A percentile compares a stretch with the other conserved stretches of the same genome.
These are phyloP conservation scores for Lantana camara DNA, from an alignment of 257 asterid species.

Conservation along the genomic window DNA sequence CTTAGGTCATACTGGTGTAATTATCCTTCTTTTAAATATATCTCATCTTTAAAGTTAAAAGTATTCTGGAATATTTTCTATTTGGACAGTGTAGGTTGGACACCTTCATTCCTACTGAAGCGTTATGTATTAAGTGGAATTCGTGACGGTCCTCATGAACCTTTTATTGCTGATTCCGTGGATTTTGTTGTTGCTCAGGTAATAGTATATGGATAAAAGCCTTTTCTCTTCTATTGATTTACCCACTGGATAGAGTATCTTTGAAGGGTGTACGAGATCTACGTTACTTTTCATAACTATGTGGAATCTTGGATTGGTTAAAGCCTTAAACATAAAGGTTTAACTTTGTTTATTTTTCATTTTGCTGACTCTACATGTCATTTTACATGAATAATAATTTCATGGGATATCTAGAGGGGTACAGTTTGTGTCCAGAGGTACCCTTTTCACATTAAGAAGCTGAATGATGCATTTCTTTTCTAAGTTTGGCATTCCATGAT, in stretches of 20 bases:
- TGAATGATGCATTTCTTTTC: slow-evolving; percentile 1
- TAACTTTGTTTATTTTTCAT: not conserved
- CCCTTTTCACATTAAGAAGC: not conserved
- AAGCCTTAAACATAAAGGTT: too few species aligned
- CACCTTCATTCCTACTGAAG: slow-evolving; percentile 90
- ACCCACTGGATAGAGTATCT: not conserved
- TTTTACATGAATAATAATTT: not conserved
- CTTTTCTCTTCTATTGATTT: not conserved
- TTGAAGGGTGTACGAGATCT: not conserved
- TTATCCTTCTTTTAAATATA: too few species aligned
- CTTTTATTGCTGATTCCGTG: slow-evolving; percentile 96
- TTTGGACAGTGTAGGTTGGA: slow-evolving; percentile 84
- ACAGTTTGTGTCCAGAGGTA: not conserved
- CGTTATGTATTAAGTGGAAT: slow-evolving; percentile 89
- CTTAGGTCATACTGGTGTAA: too few species aligned
- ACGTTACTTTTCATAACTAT: not conserved
- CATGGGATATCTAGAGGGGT: not conserved
- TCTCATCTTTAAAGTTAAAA: not conserved
- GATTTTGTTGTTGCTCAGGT: slow-evolving; percentile 99
- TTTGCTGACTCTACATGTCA: not conserved
- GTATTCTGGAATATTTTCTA: not conserved
- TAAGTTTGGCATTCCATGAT: not conserved
- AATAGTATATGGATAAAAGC: slow-evolving; percentile 9
- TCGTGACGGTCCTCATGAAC: slow-evolving; percentile 95
- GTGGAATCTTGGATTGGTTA: not conserved